Evolutionary conservation across 2,329 filamentous ascomycete genomes (phyloP).

Genomic region (Emergomyces pasteurianus): DNA sequence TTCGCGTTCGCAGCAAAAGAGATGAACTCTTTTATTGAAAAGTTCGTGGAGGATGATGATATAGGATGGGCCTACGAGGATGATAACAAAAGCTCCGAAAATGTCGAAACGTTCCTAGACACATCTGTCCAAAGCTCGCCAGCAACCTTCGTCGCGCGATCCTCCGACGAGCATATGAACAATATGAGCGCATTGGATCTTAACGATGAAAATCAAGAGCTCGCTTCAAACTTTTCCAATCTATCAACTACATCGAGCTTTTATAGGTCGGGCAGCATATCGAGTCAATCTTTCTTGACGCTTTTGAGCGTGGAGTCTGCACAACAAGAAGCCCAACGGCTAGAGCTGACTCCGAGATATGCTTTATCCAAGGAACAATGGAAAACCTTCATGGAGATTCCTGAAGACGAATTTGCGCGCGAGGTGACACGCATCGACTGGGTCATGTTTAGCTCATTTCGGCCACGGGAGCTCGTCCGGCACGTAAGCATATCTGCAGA

Average conservation of each 20-base stretch:
- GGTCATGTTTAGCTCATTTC: conserved; percentile 94
- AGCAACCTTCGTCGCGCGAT: conserved; percentile 20
- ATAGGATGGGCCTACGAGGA: conserved; percentile 84
- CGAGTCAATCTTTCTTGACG: conserved; percentile 31
- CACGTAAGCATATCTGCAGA: conserved; percentile 63
- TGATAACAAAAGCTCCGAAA: conserved; percentile 38
- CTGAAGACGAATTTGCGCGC: conserved; percentile 73
- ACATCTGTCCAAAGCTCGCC: conserved; percentile 31
- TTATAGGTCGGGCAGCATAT: conserved; percentile 27
- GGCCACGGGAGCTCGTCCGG: conserved; percentile 81
- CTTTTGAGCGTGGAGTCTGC: conserved; percentile 52
- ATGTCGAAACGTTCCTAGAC: conserved; percentile 29
- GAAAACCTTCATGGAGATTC: conserved; percentile 76
- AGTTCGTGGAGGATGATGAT: conserved; percentile 76
- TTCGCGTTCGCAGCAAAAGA: conserved; percentile 78
- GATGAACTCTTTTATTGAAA: conserved; percentile 66
- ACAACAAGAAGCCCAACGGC: conserved; percentile 59
- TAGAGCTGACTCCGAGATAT: conserved; percentile 58
- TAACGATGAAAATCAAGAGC: conserved; percentile 27
- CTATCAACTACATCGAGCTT: conserved; percentile 28
- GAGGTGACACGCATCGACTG: conserved; percentile 95
- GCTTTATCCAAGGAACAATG: conserved; percentile 76
- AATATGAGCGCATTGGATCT: conserved; percentile 29
- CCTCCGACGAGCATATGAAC: conserved; percentile 24
- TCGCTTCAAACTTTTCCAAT: conserved; percentile 27